Percentiles rank a stretch among this genome's conserved stretches.
Conservation (phyloP, 345 rosid species). For the Cardamine resedifolia region DNA sequence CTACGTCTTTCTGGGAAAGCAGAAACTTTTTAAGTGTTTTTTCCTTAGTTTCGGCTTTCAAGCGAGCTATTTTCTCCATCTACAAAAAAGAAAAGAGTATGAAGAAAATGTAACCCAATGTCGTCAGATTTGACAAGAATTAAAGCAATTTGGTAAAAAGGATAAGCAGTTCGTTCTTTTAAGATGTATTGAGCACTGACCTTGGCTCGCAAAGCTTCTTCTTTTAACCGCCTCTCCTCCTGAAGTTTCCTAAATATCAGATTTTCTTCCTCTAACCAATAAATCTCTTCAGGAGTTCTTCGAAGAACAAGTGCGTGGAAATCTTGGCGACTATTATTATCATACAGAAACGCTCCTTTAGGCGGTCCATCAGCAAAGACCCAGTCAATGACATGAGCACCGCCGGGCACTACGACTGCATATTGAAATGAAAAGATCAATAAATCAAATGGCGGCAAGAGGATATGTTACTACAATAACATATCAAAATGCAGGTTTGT, state of each 20-base stretch:
- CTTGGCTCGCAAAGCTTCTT: conserved; percentile 73
- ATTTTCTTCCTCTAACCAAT: conserved; percentile 81
- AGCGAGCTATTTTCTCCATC: conserved; percentile 62
- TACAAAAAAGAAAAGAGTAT: conserved; percentile 34
- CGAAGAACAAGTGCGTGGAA: conserved; percentile 72
- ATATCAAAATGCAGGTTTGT: neutral
- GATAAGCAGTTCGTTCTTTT: conserved; percentile 1
- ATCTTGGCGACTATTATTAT: conserved; percentile 68
- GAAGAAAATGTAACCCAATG: conserved; percentile 9
- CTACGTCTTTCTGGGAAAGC: conserved; percentile 76
- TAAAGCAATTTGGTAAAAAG: conserved; percentile 15
- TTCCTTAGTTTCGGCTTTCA: conserved; percentile 79
- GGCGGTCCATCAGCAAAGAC: conserved; percentile 95
- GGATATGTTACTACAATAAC: neutral
- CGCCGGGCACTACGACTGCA: conserved; percentile 69
- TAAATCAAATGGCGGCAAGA: neutral
- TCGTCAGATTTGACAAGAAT: neutral
- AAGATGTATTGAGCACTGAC: conserved; percentile 40
- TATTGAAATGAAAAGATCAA: neutral
- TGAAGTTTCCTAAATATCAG: conserved; percentile 58
- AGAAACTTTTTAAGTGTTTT: conserved; percentile 70
- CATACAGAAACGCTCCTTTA: conserved; percentile 61
- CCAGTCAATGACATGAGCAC: conserved; percentile 79
- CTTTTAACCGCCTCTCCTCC: conserved; percentile 66
- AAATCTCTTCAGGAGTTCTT: conserved; percentile 48